A percentile compares a stretch with the other conserved stretches of the same genome.
Conservation (phyloP, 768 basidiomycete genomes). For the Leccinum obscurum region DNA sequence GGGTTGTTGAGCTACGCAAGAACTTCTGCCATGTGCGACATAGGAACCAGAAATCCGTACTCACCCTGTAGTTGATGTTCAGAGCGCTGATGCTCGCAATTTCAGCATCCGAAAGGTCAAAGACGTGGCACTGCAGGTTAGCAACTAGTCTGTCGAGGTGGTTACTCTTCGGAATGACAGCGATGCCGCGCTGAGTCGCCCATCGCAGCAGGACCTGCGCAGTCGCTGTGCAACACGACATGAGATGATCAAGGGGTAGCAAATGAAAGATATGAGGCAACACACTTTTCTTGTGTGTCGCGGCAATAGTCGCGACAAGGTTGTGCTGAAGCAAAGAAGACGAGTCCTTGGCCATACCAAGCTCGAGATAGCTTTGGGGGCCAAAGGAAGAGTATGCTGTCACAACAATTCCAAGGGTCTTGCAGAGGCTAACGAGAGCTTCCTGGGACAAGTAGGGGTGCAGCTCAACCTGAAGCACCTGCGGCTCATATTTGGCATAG, state of each 20-base stretch:
- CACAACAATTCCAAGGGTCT: conserved; percentile 46
- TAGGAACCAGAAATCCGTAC: conserved; percentile 21
- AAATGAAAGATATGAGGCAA: neutral
- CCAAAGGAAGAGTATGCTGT: conserved; percentile 61
- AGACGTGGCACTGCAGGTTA: conserved; percentile 48
- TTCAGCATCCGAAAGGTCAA: conserved; percentile 58
- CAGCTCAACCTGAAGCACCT: conserved; percentile 60
- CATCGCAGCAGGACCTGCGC: conserved; percentile 79
- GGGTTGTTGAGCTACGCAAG: conserved; percentile 65
- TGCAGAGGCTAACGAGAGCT: conserved; percentile 43
- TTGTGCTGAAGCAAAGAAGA: conserved; percentile 56
- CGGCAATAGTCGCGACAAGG: conserved; percentile 44
- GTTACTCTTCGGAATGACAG: conserved; percentile 76
- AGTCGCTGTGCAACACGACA: conserved; percentile 23
- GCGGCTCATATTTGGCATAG: conserved; percentile 67
- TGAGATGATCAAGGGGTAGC: neutral
- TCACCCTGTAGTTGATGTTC: conserved; percentile 63
- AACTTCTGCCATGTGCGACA: conserved; percentile 6
- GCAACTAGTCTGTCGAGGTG: conserved; percentile 37
- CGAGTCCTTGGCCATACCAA: conserved; percentile 55
- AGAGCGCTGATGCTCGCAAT: conserved; percentile 56
- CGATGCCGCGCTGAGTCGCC: conserved; percentile 73
- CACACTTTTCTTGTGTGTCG: conserved; percentile 54
- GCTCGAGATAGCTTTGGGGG: conserved; percentile 60
- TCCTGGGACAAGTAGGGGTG: conserved; percentile 59